Percentiles rank a stretch among this genome's conserved stretches.
phyloP scores from a whole-genome alignment of 2,329 filamentous ascomycete genomes.

The Acrodontium crateriforme region DNA sequence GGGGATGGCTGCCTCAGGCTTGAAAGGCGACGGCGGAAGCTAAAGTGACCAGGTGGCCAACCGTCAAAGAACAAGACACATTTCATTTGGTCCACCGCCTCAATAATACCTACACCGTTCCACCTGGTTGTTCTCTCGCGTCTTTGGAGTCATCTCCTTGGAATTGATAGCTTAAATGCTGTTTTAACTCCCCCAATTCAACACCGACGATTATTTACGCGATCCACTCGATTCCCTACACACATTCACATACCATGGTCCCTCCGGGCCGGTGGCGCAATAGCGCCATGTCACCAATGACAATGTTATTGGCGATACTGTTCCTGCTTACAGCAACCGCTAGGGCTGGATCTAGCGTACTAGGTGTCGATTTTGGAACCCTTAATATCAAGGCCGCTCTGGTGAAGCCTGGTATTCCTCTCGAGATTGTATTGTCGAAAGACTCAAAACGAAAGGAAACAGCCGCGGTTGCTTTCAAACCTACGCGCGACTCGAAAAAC shows the following conservation, averaged over 20 bases:
- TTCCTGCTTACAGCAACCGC: constrained; percentile 43
- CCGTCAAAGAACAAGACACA: too few species aligned
- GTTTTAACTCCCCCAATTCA: too few species aligned
- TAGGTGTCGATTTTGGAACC: constrained; percentile 88
- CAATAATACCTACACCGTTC: too few species aligned
- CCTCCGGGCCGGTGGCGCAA: constrained; percentile 14
- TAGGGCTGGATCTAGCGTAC: constrained; percentile 58
- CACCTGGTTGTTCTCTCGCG: too few species aligned
- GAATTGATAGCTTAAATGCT: too few species aligned
- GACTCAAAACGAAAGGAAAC: constrained; percentile 94
- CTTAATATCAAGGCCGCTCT: constrained; percentile 94
- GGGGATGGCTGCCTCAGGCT: too few species aligned
- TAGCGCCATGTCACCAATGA: constrained; percentile 11
- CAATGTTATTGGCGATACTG: constrained; percentile 25
- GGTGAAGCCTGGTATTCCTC: constrained; percentile 90
- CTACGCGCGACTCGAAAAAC: constrained; percentile 46
- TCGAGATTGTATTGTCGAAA: constrained; percentile 95
- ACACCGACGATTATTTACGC: too few species aligned
- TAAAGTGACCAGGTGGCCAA: too few species aligned
- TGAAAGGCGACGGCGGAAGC: too few species aligned
- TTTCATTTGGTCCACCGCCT: too few species aligned
- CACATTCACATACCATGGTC: constrained; percentile 9
- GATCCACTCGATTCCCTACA: too few species aligned
- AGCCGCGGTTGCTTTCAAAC: constrained; percentile 87
- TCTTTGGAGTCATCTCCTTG: too few species aligned